A percentile compares a stretch with the other conserved stretches of the same genome.
Conservation (phyloP, 2,329 filamentous ascomycete species). For the Colletotrichum sp. region DNA sequence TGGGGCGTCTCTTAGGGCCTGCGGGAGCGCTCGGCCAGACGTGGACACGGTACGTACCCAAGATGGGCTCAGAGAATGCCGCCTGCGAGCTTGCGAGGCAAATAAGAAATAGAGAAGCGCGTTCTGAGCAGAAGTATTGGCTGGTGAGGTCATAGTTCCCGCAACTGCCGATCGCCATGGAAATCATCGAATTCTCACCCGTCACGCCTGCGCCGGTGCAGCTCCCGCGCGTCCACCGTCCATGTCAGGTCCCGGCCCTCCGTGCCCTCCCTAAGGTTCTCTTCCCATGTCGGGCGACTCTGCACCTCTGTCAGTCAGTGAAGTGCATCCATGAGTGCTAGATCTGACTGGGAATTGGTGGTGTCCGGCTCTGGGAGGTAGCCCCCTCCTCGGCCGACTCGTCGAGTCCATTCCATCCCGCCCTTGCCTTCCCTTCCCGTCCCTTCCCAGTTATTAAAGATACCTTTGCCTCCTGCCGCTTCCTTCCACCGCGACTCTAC, state of each 20-base stretch:
- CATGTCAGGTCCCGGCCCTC: not conserved
- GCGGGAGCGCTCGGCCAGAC: not conserved
- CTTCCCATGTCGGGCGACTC: not conserved
- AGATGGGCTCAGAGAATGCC: not conserved
- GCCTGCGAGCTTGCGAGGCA: not conserved
- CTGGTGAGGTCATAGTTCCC: constrained; percentile 24
- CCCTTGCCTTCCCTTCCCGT: not conserved
- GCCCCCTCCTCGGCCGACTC: not conserved
- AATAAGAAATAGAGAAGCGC: not conserved
- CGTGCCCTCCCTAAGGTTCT: not conserved
- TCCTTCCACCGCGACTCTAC: not conserved
- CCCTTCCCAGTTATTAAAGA: constrained; percentile 14
- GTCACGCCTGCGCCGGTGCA: not conserved
- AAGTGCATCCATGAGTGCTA: not conserved
- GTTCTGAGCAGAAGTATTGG: constrained; percentile 1
- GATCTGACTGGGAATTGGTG: not conserved
- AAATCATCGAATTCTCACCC: constrained; percentile 11
- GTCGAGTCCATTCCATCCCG: not conserved
- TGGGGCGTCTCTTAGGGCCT: not conserved
- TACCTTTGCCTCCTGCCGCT: constrained; percentile 4
- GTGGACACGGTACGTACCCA: not conserved
- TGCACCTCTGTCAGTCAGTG: not conserved
- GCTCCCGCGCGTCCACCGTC: not conserved
- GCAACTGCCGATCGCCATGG: constrained; percentile 23
- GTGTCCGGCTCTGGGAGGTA: not conserved